Evolutionary conservation across 768 basidiomycete species (phyloP).

Genomic region (Ramaria sp.): DNA sequence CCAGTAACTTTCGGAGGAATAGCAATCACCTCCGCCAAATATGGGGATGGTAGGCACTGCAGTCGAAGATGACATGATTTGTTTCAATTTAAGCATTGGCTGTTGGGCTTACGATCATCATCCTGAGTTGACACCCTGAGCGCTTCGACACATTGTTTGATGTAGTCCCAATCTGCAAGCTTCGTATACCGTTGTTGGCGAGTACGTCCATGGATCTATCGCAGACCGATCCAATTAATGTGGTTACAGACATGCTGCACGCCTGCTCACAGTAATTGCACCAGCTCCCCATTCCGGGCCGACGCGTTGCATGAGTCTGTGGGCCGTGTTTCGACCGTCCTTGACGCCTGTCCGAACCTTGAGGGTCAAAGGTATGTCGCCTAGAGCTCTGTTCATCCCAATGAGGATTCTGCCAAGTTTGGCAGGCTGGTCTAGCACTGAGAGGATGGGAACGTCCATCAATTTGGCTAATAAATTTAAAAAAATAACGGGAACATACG

Average conservation of each 20-base stretch:
- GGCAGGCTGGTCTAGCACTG: slow-evolving; percentile 55
- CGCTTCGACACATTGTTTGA: slow-evolving; percentile 74
- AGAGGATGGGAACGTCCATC: background rate
- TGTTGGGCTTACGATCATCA: slow-evolving; percentile 45
- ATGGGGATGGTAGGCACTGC: slow-evolving; percentile 81
- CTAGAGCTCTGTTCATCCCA: slow-evolving; percentile 87
- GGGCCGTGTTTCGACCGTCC: slow-evolving; percentile 74
- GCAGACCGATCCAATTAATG: slow-evolving; percentile 21
- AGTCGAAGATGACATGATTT: background rate
- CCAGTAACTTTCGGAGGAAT: slow-evolving; percentile 80
- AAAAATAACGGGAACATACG: slow-evolving; percentile 36
- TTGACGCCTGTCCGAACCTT: slow-evolving; percentile 92
- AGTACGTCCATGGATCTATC: slow-evolving; percentile 88
- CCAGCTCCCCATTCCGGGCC: slow-evolving; percentile 41
- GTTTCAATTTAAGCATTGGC: background rate
- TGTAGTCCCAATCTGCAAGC: slow-evolving; percentile 91
- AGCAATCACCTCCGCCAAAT: slow-evolving; percentile 94
- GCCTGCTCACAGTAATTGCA: slow-evolving; percentile 37
- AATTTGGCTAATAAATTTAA: background rate
- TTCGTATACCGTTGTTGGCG: slow-evolving; percentile 91
- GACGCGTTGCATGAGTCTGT: slow-evolving; percentile 83
- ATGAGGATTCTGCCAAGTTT: slow-evolving; percentile 79
- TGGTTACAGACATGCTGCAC: slow-evolving; percentile 25
- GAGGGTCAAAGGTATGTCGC: slow-evolving; percentile 84
- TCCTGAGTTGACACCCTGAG: slow-evolving; percentile 64